Evolutionary conservation across 441 rosid species (phyloP).

Genomic region (Populus hybrid): DNA sequence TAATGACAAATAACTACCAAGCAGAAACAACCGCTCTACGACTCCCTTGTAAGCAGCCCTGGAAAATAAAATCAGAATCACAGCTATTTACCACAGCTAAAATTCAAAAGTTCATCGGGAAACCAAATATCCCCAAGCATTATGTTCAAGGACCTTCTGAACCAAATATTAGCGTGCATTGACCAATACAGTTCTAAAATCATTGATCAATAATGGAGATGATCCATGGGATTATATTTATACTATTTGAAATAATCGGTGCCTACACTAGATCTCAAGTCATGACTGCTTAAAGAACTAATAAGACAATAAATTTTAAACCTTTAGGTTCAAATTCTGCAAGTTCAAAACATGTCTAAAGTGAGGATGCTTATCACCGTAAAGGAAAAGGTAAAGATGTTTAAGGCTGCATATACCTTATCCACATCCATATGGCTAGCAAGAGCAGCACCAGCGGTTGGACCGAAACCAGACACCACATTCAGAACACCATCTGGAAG

Average conservation of each 20-base stretch:
- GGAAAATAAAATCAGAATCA: neutral
- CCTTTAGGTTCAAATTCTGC: neutral
- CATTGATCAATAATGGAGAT: neutral
- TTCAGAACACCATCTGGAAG: conserved; percentile 38
- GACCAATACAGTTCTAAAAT: neutral
- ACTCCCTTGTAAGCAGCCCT: neutral
- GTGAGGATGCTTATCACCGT: neutral
- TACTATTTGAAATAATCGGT: neutral
- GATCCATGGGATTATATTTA: neutral
- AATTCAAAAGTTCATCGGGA: neutral
- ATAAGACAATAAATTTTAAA: neutral
- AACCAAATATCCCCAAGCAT: neutral
- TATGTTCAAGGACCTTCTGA: neutral
- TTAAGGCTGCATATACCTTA: conserved; percentile 21
- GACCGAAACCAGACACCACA: conserved; percentile 36
- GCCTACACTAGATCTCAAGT: neutral
- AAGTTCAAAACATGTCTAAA: neutral
- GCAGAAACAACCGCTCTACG: neutral
- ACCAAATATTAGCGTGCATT: neutral
- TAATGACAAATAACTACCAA: neutral
- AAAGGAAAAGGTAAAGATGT: neutral
- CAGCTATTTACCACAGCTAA: neutral
- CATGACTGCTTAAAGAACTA: neutral
- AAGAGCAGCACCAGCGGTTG: conserved; percentile 37
- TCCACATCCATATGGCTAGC: conserved; percentile 37